Conservation (phyloP, 2,329 filamentous ascomycete genomes). For the Fusarium dlaminii region DNA sequence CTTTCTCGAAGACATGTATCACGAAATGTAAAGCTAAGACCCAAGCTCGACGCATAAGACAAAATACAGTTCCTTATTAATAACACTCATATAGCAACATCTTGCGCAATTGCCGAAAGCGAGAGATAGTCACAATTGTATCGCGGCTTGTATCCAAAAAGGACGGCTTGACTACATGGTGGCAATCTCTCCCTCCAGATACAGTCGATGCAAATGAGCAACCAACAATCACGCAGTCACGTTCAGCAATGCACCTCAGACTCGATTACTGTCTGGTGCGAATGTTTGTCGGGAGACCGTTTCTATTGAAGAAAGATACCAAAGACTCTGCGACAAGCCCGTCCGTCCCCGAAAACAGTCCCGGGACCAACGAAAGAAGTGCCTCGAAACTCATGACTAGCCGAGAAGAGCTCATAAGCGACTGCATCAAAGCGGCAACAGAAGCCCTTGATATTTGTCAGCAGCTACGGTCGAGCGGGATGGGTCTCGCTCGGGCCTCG, state of each 20-base stretch:
- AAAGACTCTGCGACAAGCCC: neutral
- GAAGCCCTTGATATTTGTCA: conserved; percentile 5
- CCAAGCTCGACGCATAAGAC: no score
- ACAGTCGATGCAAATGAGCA: neutral
- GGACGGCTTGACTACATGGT: neutral
- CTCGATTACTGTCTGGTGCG: conserved; percentile 2
- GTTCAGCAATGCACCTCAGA: neutral
- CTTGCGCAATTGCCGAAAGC: neutral
- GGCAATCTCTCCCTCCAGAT: neutral
- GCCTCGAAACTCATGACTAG: neutral
- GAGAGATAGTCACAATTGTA: neutral
- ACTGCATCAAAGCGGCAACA: neutral
- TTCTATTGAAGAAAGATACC: neutral
- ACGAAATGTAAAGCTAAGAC: neutral
- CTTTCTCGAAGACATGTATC: conserved; percentile 2
- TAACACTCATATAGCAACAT: neutral
- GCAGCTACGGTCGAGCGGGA: neutral
- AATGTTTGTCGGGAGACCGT: neutral
- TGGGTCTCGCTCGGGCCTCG: neutral
- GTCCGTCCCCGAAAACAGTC: neutral
- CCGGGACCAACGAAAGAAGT: neutral
- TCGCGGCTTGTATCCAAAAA: neutral
- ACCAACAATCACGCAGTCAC: neutral
- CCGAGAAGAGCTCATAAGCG: neutral
- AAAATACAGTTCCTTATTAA: neutral